Conservation (phyloP, 192 early-diverging fungal species). For the Powellomyces hirtus region DNA sequence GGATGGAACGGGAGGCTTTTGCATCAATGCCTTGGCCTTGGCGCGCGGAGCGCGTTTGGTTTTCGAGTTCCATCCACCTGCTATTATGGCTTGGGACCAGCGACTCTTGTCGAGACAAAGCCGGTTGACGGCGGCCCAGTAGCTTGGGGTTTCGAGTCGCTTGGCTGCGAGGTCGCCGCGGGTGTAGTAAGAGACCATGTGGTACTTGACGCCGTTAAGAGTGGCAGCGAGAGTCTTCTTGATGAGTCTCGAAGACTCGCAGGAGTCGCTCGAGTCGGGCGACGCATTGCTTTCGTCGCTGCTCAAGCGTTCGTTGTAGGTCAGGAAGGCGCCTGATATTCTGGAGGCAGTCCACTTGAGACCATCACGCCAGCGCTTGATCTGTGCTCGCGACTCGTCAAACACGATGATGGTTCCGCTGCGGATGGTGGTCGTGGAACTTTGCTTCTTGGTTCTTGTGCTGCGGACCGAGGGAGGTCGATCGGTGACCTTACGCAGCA, state of each 20-base stretch:
- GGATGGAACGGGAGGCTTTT: neutral
- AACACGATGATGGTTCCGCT: slow-evolving; percentile 25
- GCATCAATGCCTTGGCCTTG: neutral
- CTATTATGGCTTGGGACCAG: slow-evolving; percentile 7
- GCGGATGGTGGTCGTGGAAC: neutral
- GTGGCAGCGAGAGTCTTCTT: slow-evolving; percentile 15
- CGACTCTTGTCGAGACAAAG: neutral
- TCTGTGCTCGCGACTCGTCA: slow-evolving; percentile 2
- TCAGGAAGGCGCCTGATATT: slow-evolving; percentile 15
- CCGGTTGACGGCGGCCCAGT: neutral
- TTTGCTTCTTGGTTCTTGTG: neutral
- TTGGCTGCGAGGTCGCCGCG: neutral
- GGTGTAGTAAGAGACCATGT: slow-evolving; percentile 19
- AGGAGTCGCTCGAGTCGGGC: neutral
- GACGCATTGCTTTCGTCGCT: too few relatives aligned
- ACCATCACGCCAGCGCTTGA: slow-evolving; percentile 20
- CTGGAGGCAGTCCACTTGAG: slow-evolving; percentile 17
- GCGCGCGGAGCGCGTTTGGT: neutral
- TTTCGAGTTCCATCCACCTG: slow-evolving; percentile 18
- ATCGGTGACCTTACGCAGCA: neutral
- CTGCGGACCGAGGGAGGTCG: neutral
- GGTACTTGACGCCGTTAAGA: slow-evolving; percentile 8
- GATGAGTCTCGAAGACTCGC: too few relatives aligned
- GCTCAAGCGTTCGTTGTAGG: slow-evolving; percentile 10
- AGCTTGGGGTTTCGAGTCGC: slow-evolving; percentile 1